Evolutionary conservation across 768 basidiomycete species (phyloP).

Genomic region (Piloderma croceum): DNA sequence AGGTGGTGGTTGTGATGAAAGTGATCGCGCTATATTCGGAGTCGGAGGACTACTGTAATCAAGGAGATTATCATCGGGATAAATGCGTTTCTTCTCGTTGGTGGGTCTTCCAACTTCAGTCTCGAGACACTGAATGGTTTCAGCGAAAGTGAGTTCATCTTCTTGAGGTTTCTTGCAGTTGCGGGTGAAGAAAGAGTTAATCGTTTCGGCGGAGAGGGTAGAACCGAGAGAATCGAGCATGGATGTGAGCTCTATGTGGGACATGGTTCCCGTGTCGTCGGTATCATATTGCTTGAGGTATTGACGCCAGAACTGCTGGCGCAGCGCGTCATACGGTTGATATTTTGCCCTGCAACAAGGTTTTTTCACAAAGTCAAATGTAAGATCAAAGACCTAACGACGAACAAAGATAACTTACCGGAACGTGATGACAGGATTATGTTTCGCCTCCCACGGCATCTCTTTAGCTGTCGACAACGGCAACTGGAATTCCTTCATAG

Average conservation of each 20-base stretch:
- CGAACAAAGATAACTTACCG: constrained; percentile 35
- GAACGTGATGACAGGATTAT: constrained; percentile 64
- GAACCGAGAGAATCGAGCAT: constrained; percentile 98
- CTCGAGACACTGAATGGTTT: constrained; percentile 84
- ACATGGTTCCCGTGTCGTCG: constrained; percentile 70
- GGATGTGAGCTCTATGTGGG: constrained; percentile 81
- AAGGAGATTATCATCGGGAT: constrained; percentile 34
- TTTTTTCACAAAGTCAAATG: not conserved
- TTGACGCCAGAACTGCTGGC: constrained; percentile 86
- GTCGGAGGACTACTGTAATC: constrained; percentile 51
- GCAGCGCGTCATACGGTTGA: constrained; percentile 88
- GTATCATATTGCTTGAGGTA: constrained; percentile 88
- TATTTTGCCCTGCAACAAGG: constrained; percentile 76
- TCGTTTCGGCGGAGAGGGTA: constrained; percentile 73
- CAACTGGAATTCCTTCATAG: constrained; percentile 72
- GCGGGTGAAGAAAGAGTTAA: constrained; percentile 76
- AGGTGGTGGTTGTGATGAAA: constrained; percentile 15
- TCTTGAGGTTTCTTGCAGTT: constrained; percentile 55
- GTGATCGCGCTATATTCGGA: constrained; percentile 47
- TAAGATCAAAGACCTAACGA: not conserved
- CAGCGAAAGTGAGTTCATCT: constrained; percentile 73
- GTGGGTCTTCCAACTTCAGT: constrained; percentile 68
- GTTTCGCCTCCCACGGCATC: constrained; percentile 64
- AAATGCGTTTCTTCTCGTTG: constrained; percentile 64
- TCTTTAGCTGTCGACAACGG: constrained; percentile 57